These are phyloP conservation scores for Escovopsis sp. DNA, from an alignment of 2,329 filamentous ascomycete species.

Conservation along the genomic window DNA sequence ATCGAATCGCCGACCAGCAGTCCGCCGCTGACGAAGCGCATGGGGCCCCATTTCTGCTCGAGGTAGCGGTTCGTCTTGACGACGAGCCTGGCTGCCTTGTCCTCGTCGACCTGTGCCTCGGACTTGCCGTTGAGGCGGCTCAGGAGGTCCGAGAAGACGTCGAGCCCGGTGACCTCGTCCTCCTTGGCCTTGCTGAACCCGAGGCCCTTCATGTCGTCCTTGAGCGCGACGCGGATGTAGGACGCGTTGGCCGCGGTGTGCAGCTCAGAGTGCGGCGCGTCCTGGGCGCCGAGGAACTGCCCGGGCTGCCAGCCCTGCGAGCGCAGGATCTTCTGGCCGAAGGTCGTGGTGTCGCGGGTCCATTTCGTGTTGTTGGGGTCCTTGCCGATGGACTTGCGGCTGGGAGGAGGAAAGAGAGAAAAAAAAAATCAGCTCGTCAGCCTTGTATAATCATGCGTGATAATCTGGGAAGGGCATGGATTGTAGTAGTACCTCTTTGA, in stretches of 20 bases:
- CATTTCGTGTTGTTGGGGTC: conserved; percentile 96
- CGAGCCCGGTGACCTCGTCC: conserved; percentile 70
- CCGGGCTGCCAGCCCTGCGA: conserved; percentile 87
- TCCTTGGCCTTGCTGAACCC: conserved; percentile 66
- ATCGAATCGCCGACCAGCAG: conserved; percentile 46
- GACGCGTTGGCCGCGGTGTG: conserved; percentile 71
- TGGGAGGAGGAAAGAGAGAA: conserved; percentile 4
- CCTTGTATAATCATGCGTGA: conserved; percentile 7
- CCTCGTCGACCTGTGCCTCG: conserved; percentile 55
- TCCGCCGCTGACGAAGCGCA: conserved; percentile 82
- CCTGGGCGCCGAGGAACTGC: conserved; percentile 61
- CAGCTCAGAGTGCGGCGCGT: conserved; percentile 59
- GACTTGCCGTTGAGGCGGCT: conserved; percentile 82
- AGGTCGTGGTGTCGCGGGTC: conserved; percentile 67
- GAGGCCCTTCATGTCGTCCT: conserved; percentile 82
- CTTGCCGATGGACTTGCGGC: conserved; percentile 55
- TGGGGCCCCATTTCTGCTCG: conserved; percentile 59
- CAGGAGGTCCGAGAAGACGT: conserved; percentile 73
- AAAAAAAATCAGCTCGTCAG: no score
- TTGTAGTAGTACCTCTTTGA: conserved; percentile 16
- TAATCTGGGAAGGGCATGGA: conserved; percentile 1
- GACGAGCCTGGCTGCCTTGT: conserved; percentile 53
- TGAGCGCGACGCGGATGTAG: conserved; percentile 71
- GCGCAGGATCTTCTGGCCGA: conserved; percentile 80
- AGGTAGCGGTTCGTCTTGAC: conserved; percentile 60